Evolutionary conservation across 192 early-diverging fungal species (phyloP).

Genomic region (Backusella liffmaniae): DNA sequence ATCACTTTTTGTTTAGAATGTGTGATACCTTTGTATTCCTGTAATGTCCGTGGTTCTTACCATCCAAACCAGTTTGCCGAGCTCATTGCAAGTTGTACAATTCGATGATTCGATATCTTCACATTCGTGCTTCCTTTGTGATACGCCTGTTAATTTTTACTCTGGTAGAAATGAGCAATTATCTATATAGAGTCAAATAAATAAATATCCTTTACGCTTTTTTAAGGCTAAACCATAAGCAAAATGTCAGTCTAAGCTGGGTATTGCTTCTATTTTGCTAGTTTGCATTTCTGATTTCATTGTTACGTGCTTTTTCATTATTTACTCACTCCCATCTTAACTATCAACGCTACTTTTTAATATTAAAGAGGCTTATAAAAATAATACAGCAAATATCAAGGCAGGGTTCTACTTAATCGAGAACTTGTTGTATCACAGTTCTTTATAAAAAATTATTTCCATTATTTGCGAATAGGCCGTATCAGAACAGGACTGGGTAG

Average conservation of each 20-base stretch:
- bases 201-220: neutral
- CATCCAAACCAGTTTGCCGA: slow-evolving; percentile 5
- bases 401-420: neutral
- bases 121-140: slow-evolving; percentile 12
- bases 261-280: neutral
- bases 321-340: neutral
- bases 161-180: neutral
- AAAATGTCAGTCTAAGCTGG: neutral
- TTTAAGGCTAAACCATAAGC: neutral
- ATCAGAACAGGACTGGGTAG: neutral
- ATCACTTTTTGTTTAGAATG: neutral
- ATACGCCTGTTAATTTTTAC: slow-evolving; percentile 1
- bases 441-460: neutral
- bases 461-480: neutral
- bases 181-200: neutral
- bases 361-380: neutral
- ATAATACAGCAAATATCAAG: neutral
- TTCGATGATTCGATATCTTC: slow-evolving; percentile 13
- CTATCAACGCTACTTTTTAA: neutral
- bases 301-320: neutral
- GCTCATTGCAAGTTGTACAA: neutral
- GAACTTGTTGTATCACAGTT: neutral
- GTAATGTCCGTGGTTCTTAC: neutral
- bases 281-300: neutral
- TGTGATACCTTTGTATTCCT: slow-evolving; percentile 4